Base-by-base conservation (phyloP, 2,329 filamentous ascomycete species). In the Trichoderma sp. region DNA sequence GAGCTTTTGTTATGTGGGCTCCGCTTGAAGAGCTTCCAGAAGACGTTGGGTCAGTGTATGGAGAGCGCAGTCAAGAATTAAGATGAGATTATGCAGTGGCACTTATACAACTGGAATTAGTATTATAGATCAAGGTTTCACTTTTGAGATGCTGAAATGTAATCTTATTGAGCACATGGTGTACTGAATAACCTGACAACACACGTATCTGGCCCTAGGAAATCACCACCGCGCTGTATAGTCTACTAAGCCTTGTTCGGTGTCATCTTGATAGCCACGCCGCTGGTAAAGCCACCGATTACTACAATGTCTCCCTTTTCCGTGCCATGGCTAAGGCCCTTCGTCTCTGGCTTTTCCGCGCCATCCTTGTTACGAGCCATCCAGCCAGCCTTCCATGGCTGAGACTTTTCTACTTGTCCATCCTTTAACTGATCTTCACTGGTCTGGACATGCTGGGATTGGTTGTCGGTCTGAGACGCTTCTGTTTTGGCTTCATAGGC, bases 381-480 rank as follows among this genome's bases (percentile, higher is more conserved):
- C 58, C 58, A 61, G 5, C 58, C 58, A 40, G 58, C 58, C 35
- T 61, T 61, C 58, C 58, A 61, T n/a, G 58, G 58, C 35, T 61
- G 58, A 19, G 13, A 21, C 6, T 61, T 61, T 27, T 47, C 58
- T 4, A 10, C 19, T 27, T 37, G 27, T 5, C 5, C 24, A 27
- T 52, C 47, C 8, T 14, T 6, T 0, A 14, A 5, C 3, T 52
- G n/a, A 5, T 52, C n/a, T 2, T 52, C 47, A 21, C 10, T 14
- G 2, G 47, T 14, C n/a, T 52, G 47, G 19, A 5, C 14, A 21
- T 11, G 8, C 6, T 24, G 47, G 19, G 47, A 4, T 6, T n/a
- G 21, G 21, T 52, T 13, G 37, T 19, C 7, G 16, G 37, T 19
- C 14, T 19, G 37, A 19, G 37, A 19, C 37, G 5, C 37, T 40